phyloP scores from a whole-genome alignment of 2,329 filamentous ascomycete species.

The Hypoxylon sp. region DNA sequence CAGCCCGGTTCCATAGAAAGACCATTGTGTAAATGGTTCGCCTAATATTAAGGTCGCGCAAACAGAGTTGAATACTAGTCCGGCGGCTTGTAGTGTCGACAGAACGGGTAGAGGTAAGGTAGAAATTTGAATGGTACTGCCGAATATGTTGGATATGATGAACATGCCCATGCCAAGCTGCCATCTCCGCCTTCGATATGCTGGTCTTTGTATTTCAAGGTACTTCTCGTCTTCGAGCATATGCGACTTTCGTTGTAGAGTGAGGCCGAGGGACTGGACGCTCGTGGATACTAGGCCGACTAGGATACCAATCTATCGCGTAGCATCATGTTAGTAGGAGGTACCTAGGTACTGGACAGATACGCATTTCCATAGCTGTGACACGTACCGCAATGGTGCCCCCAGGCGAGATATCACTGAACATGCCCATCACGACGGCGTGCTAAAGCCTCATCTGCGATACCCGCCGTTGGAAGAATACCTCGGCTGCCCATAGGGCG shows the following conservation, averaged over 20 bases:
- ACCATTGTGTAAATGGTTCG: constrained; percentile 94
- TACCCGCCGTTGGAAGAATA: constrained; percentile 36
- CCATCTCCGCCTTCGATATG: constrained; percentile 92
- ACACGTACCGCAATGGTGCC: constrained; percentile 61
- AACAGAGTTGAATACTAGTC: constrained; percentile 97
- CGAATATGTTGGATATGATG: constrained; percentile 90
- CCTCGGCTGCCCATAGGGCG: constrained; percentile 43
- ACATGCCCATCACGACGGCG: constrained; percentile 72
- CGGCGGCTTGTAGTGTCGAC: constrained; percentile 94
- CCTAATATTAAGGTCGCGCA: constrained; percentile 93
- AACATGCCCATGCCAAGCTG: constrained; percentile 99
- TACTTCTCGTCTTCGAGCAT: constrained; percentile 96
- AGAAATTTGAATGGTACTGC: constrained; percentile 97
- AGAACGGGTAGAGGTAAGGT: constrained; percentile 93
- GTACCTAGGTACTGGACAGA: constrained; percentile 8
- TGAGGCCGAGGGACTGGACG: constrained; percentile 93
- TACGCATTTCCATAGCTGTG: constrained; percentile 30
- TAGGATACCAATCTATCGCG: constrained; percentile 82
- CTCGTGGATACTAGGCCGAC: constrained; percentile 94
- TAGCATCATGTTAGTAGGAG: constrained; percentile 21
- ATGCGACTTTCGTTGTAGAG: constrained; percentile 96
- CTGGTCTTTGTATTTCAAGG: constrained; percentile 82
- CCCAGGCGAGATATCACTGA: constrained; percentile 80
- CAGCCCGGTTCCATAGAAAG: constrained; percentile 87
- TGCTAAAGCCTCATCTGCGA: constrained; percentile 60